Percentiles rank a stretch among this genome's conserved stretches.
These are phyloP conservation scores for Heterobasidion parviporum DNA, from an alignment of 1,284 basidiomycete species.

Conservation along the genomic window DNA sequence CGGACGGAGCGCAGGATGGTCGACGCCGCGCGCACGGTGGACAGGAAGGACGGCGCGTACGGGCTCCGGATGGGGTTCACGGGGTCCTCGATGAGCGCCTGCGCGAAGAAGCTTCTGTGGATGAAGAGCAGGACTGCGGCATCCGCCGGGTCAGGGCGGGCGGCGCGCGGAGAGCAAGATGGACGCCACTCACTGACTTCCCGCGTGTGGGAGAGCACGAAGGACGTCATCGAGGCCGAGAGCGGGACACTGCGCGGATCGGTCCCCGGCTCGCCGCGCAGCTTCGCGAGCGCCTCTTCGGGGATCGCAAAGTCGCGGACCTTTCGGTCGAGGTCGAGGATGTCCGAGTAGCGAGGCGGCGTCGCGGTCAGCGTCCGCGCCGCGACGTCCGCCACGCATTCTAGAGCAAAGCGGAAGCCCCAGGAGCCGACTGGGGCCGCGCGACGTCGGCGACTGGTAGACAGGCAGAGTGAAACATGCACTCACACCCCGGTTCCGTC, in stretches of 20 bases:
- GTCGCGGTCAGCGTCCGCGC: slow-evolving; percentile 55
- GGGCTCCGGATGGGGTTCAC: slow-evolving; percentile 28
- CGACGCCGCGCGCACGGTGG: slow-evolving; percentile 28
- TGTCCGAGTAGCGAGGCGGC: slow-evolving; percentile 53
- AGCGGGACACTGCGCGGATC: slow-evolving; percentile 16
- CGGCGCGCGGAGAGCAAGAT: background rate
- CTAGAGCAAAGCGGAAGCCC: slow-evolving; percentile 54
- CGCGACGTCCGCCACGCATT: slow-evolving; percentile 59
- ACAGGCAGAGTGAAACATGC: slow-evolving; percentile 4
- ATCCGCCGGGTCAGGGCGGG: slow-evolving; percentile 2
- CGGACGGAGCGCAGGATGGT: slow-evolving; percentile 20
- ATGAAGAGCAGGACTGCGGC: slow-evolving; percentile 24
- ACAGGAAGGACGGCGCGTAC: slow-evolving; percentile 32
- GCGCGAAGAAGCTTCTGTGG: slow-evolving; percentile 31
- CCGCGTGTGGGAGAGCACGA: slow-evolving; percentile 34
- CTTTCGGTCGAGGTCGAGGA: slow-evolving; percentile 66
- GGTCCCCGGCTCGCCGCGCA: slow-evolving; percentile 19
- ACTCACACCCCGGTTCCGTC: slow-evolving; percentile 31
- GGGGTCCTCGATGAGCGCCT: slow-evolving; percentile 30
- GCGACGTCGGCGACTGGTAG: background rate
- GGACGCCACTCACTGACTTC: slow-evolving; percentile 23
- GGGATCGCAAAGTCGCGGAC: slow-evolving; percentile 59
- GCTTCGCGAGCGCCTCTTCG: slow-evolving; percentile 25
- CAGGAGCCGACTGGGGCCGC: slow-evolving; percentile 41
- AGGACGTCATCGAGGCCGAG: slow-evolving; percentile 27